Evolutionary conservation across 1,284 basidiomycete species (phyloP), one percentile per base, ranked within the genome.

Genomic region (Cryptococcus wingfieldii): DNA sequence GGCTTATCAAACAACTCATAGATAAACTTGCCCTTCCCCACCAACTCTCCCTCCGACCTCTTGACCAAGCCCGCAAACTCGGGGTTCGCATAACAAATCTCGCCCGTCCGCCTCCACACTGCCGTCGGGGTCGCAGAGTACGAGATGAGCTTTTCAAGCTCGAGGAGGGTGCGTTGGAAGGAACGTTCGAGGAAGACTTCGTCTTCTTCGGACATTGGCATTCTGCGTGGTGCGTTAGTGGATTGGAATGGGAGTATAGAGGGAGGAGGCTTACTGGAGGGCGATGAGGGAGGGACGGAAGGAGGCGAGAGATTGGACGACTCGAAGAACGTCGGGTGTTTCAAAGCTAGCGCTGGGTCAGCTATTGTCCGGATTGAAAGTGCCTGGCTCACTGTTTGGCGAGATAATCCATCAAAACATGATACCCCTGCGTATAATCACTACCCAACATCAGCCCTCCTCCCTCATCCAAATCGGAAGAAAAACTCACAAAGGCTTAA

Each of bases 61-160:
- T 88, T 89, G 3, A 92, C 93, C 58, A 98, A 81, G 82, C 92
- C 88, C 74, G 88, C 92, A 72, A 98, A 98, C 77, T 98, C 94
- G 2, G 92, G 88, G 0, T 94, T 93, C 45, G 95, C 95, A 44
- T 96, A 85, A 70, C 91, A 94, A 39, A 98, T 92, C 79, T 98
- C 96, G 70, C 95, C 95, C 16, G 96, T 98, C 49, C 95, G 82
- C 34, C 95, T 86, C 95, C 95, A 98, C 2, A 97, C 90, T n/a
- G 96, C 92, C 0, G 95, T 98, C 2, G 95, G 96, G n/a, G 96
- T 98, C 5, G 95, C 96, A 60, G 89, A 94, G 75, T 92, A 96
- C 44, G 90, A 92, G 62, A 98, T 95, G 61, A 98, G 82, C 77
- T 97, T 97, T 75, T 97, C 92, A 55, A 97, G 83, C 80, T 98